phyloP scores from a whole-genome alignment of 1,139 yeast genomes.

The Blastobotrys malaysiensis region DNA sequence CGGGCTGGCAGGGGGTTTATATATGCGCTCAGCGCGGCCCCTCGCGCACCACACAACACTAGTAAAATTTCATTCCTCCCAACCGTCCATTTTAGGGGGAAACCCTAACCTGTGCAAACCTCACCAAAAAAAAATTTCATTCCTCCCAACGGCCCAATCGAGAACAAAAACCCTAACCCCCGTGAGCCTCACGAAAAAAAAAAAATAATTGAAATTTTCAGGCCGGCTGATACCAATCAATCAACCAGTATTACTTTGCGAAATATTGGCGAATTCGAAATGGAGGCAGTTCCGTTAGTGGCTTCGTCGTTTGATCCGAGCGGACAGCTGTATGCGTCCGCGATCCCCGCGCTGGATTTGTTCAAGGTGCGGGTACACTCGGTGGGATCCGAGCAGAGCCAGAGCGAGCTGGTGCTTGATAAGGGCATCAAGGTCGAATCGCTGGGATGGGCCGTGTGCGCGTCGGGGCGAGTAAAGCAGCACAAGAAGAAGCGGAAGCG shows the following conservation, averaged over 20 bases:
- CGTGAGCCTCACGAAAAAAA: not conserved
- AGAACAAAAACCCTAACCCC: not conserved
- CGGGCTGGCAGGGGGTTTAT: not conserved
- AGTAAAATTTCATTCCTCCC: conserved; percentile 9
- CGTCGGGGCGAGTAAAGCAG: conserved; percentile 11
- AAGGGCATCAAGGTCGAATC: conserved; percentile 49
- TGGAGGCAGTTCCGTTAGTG: conserved; percentile 20
- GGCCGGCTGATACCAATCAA: not conserved
- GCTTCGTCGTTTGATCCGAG: conserved; percentile 47
- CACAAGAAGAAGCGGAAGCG: conserved; percentile 34
- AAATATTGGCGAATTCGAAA: not conserved
- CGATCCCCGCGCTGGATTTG: conserved; percentile 63
- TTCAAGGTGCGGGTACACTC: conserved; percentile 58
- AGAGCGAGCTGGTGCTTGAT: conserved; percentile 40
- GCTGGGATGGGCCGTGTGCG: conserved; percentile 47
- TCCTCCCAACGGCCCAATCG: not conserved
- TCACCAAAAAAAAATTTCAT: conserved; percentile 10
- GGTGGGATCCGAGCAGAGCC: conserved; percentile 14
- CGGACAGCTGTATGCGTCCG: conserved; percentile 60
- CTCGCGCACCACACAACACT: not conserved
- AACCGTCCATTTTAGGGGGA: too few relatives aligned
- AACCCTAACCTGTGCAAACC: not conserved
- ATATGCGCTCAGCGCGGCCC: not conserved
- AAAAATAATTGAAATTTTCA: conserved; percentile 2
- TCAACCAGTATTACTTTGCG: not conserved